Evolutionary conservation across 2,329 filamentous ascomycete species (phyloP), one percentile per base, ranked within the genome.

Genomic region (Penicillium sp.): DNA sequence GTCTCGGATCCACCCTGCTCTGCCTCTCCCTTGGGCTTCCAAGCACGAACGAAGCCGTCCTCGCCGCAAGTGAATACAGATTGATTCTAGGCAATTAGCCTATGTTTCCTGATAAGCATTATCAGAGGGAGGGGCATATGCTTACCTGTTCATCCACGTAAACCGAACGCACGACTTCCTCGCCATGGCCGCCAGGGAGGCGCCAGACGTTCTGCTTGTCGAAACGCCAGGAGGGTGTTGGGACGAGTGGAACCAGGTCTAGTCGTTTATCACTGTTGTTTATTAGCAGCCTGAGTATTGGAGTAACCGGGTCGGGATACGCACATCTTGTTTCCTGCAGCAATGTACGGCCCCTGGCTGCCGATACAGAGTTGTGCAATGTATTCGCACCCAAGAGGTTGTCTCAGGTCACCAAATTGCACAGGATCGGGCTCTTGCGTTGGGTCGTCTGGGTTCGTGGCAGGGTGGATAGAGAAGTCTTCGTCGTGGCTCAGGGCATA

Each of bases 401-500:
- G 80, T 57, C 87, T 78, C 45, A 88, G 76, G 69, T 89, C 86
- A 1, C 86, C 86, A 52, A 87, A 84, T 48, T 80, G 76, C 35
- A 81, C 75, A 6, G 81, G 76, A 7, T 79, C 72, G 29, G 83
- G 81, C 49, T 75, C 75, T 5, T 78, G 71, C 1, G 80, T 76
- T 56, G 83, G 79, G 45, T 83, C 78, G 47, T 83, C 82, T 0
- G 81, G 79, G 35, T 83, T 80, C 5, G 80, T 81, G 8, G 81
- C 79, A 1, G 83, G 83, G 68, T 88, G 85, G 59, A 89, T 81
- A 8, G 85, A 84, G 67, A 88, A 82, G 23, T 82, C 82, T 70
- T 89, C 87, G 65, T 89, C 87, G 4, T 87, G 87, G 60, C 86
- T 87, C 8, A 89, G 77, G 5, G 85, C 85, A 66, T 84, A 88